These are phyloP conservation scores for Ceratobasidium sp. DNA, from an alignment of 1,284 basidiomycete genomes.

Conservation along the genomic window DNA sequence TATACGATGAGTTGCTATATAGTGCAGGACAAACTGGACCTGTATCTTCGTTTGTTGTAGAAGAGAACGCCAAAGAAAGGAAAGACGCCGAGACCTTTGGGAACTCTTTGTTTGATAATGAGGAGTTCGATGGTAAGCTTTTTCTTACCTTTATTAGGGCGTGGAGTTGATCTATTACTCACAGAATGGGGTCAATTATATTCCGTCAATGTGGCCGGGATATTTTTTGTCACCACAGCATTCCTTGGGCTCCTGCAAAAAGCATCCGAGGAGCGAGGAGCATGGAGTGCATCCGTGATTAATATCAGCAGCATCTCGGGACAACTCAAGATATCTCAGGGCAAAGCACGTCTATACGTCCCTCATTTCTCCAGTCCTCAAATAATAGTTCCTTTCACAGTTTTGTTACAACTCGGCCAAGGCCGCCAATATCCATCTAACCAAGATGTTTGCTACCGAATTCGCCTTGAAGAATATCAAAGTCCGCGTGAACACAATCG, in stretches of 20 bases:
- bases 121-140: constrained; percentile 57
- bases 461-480: constrained; percentile 71
- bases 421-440: constrained; percentile 74
- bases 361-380: neutral
- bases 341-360: constrained; percentile 62
- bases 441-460: constrained; percentile 76
- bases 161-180: neutral
- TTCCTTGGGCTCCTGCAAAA: constrained; percentile 73
- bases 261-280: constrained; percentile 50
- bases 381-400: constrained; percentile 50
- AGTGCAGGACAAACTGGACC: constrained; percentile 79
- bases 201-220: constrained; percentile 67
- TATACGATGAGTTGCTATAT: constrained; percentile 9
- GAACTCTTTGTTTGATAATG: constrained; percentile 70
- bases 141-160: neutral
- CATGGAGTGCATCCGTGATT: constrained; percentile 65
- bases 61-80: constrained; percentile 62
- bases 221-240: constrained; percentile 76
- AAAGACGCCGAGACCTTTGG: constrained; percentile 68
- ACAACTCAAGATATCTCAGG: constrained; percentile 68
- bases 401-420: constrained; percentile 82
- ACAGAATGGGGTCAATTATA: constrained; percentile 35
- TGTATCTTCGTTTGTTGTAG: constrained; percentile 62
- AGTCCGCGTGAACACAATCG: constrained; percentile 60
- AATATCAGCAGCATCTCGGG: constrained; percentile 81